Evolutionary conservation across 2,329 filamentous ascomycete genomes (phyloP).

Genomic region (Ampelomyces quisqualis): DNA sequence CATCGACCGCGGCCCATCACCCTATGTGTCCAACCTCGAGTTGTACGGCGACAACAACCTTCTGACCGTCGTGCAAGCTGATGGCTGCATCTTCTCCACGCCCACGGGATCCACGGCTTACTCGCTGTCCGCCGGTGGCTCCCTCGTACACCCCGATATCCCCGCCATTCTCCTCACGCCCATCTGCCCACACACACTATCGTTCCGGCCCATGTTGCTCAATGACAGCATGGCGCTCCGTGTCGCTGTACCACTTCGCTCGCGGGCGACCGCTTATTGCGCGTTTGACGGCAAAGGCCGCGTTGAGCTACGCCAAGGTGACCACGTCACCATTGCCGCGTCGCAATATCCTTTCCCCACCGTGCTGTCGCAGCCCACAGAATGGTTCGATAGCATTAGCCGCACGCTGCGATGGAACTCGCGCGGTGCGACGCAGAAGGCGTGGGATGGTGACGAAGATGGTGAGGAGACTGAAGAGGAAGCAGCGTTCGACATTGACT

Average conservation of each 20-base stretch:
- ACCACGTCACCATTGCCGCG: conserved; percentile 93
- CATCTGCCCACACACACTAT: conserved; percentile 95
- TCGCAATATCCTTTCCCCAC: conserved; percentile 97
- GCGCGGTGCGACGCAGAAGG: conserved; percentile 86
- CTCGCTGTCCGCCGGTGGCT: conserved; percentile 91
- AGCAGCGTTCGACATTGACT: conserved; percentile 90
- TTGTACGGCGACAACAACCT: conserved; percentile 94
- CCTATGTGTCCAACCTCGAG: conserved; percentile 95
- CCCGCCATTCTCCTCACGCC: conserved; percentile 95
- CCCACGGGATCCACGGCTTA: conserved; percentile 91
- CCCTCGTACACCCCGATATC: conserved; percentile 93
- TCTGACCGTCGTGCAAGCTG: conserved; percentile 91
- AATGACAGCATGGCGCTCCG: conserved; percentile 92
- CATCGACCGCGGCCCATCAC: conserved; percentile 93
- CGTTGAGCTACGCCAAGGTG: conserved; percentile 86
- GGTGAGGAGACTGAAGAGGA: conserved; percentile 50
- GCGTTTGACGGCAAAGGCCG: conserved; percentile 97
- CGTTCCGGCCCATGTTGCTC: conserved; percentile 96
- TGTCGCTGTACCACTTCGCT: conserved; percentile 79
- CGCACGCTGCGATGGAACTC: conserved; percentile 94
- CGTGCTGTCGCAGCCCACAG: conserved; percentile 81
- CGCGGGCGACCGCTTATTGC: conserved; percentile 91
- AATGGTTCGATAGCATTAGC: conserved; percentile 97
- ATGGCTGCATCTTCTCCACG: conserved; percentile 96
- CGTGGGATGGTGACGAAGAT: conserved; percentile 59